Evolutionary conservation across 257 asterid species (phyloP), one percentile per base, ranked within the genome.

Genomic region (Solanum microdontum): DNA sequence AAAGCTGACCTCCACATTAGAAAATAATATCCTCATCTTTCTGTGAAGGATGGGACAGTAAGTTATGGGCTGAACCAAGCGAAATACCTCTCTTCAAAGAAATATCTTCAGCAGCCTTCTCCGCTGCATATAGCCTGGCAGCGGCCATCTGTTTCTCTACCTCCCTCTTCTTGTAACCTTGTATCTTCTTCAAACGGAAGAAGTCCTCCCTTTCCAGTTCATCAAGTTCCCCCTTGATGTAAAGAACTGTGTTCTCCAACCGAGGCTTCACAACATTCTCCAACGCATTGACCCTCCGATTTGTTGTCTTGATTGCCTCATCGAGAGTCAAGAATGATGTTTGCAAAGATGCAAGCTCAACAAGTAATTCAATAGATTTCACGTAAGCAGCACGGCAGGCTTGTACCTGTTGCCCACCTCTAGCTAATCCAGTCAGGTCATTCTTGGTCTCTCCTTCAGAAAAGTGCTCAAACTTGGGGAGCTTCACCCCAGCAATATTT

Each of bases 401-500:
- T 79, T 91, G 93, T 82, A 91, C 91, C 89, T 90, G 93, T 75
- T 91, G 93, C 74, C 93, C 93, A 28, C 92, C 94, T 83, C 92
- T 89, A 7, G 92, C 94, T 64, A 92, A 88, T 62, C 94, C 94
- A 73, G 94, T 92, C 90, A 92, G 86, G 88, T 88, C 92, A 84
- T 88, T 92, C 92, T 92, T 92, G 3, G 94, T 88, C 88, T 92
- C 94, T 48, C 94, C 92, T 30, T 90, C 94, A 37, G 91, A 88
- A 84, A 90, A 92, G 88, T 90, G 75, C 40, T 88, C 87, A 28
- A 92, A 92, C 90, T 90, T 91, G 23, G 94, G 94, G 58, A 92
- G 92, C 90, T 89, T 92, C 86, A 92, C 94, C 43, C 94, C 94
- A 39, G 94, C 92, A 82, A 92, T 87, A 26, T 92, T 92, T 66